Percentiles rank a stretch among this genome's conserved stretches.
These are phyloP conservation scores for Mucor mucedo DNA, from an alignment of 371 early-diverging fungal species.

Conservation along the genomic window DNA sequence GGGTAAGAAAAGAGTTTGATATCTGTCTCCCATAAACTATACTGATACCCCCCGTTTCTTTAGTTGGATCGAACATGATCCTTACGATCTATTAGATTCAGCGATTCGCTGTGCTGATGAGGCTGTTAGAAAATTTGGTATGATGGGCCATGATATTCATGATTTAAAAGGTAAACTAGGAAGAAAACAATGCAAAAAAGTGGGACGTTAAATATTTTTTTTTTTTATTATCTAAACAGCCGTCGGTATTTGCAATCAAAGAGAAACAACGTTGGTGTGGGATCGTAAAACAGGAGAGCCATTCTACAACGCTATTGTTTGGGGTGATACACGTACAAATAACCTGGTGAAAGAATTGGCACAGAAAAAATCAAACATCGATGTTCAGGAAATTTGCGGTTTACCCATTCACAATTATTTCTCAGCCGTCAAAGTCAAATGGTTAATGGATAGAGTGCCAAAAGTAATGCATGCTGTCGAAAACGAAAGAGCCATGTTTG, in stretches of 20 bases:
- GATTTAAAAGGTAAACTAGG: constrained; percentile 65
- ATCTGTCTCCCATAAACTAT: not conserved
- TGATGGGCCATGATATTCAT: constrained; percentile 60
- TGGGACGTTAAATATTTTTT: not conserved
- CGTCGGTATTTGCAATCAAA: constrained; percentile 94
- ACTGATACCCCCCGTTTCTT: not conserved
- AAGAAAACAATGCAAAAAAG: not conserved
- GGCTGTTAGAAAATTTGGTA: constrained; percentile 69
- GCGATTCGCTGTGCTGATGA: constrained; percentile 76
- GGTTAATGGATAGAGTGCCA: constrained; percentile 86
- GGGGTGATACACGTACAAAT: constrained; percentile 91
- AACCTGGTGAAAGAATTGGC: constrained; percentile 70
- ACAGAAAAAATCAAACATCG: constrained; percentile 44
- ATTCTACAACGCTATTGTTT: constrained; percentile 90
- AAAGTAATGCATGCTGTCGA: constrained; percentile 59
- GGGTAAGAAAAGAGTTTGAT: constrained; percentile 68
- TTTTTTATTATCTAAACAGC: constrained; percentile 37
- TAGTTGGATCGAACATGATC: constrained; percentile 94
- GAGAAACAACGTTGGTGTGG: constrained; percentile 93
- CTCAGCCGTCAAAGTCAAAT: constrained; percentile 88
- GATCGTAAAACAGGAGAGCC: constrained; percentile 83
- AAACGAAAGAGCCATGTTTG: constrained; percentile 63
- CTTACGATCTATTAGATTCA: constrained; percentile 74
- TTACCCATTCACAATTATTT: constrained; percentile 94
- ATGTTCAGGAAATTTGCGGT: constrained; percentile 76